Base-by-base conservation (phyloP, 352 stramenopile species). In the Aphanomyces astaci region DNA sequence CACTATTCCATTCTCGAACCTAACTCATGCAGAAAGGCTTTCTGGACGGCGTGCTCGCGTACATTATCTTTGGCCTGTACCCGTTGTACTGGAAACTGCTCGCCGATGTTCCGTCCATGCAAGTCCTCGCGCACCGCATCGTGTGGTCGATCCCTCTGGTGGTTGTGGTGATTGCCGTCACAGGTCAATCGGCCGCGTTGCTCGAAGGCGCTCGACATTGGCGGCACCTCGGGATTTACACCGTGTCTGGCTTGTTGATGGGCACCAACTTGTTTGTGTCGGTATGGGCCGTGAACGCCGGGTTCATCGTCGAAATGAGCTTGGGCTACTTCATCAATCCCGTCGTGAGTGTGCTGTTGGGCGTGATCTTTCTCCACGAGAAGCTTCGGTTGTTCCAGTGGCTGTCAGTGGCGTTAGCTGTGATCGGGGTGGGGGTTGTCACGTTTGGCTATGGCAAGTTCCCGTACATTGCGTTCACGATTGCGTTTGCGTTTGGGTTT, bases 221-320 rank as follows among this genome's bases (percentile, higher is more conserved):
- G 51, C 51, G 28, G 24, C 24, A 39, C 51, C 24, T 59, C 27
- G 24, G 10, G 1, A 33, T 59, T 11, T 66, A 66, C 28, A 31
- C 46, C 27, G 39, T 66, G 15, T 52, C 59, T 1, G 59, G 28
- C 4, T 30, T 66, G 10, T 43, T 66, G 15, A 30, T 66, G n/a
- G 31, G 43, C 25, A 43, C 30, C 25, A 66, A 66, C 28, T 66
- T 66, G 17, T 66, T 54, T 30, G 30, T 66, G 11, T 66, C 59
- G 15, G 24, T 66, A 13, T 66, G 28, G 24, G 51, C 24, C 24
- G 28, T 33, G 1, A 33, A 31, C 9, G 11, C 51, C n/a, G 24
- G 51, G 15, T 39, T 39, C 27, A 33, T 59, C 24, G 24, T 59
- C 51, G 51, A 36, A 27, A 31, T 59, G 24, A 59, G 51, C n/a